phyloP scores from a whole-genome alignment of 345 rosid species.

The Eucalyptus erythrocorys region DNA sequence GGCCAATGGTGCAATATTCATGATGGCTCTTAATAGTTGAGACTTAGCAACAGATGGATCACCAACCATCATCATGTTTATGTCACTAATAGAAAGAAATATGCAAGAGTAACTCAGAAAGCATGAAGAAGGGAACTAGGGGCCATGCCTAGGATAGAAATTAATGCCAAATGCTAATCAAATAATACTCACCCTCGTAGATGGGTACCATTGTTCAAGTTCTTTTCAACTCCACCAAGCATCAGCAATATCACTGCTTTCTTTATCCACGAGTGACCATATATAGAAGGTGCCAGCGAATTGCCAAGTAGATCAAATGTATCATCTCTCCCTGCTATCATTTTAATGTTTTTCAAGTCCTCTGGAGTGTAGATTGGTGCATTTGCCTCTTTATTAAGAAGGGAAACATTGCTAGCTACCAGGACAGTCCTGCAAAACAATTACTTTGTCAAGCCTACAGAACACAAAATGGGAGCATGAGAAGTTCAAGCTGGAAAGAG shows the following conservation, averaged over 20 bases:
- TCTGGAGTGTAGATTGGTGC: slow-evolving; percentile 79
- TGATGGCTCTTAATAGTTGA: slow-evolving; percentile 92
- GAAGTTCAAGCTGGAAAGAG: neutral
- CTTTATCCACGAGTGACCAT: slow-evolving; percentile 96
- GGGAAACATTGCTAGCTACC: slow-evolving; percentile 76
- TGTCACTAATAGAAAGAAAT: slow-evolving; percentile 44
- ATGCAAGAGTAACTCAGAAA: neutral
- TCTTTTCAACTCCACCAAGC: slow-evolving; percentile 97
- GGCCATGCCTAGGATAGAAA: neutral
- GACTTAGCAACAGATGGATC: slow-evolving; percentile 99
- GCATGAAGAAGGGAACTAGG: neutral
- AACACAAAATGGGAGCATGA: neutral
- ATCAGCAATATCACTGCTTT: slow-evolving; percentile 87
- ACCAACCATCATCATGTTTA: slow-evolving; percentile 99
- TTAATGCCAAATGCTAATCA: neutral
- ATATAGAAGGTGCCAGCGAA: slow-evolving; percentile 93
- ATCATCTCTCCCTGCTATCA: slow-evolving; percentile 83
- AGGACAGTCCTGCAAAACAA: slow-evolving; percentile 68
- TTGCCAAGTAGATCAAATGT: slow-evolving; percentile 79
- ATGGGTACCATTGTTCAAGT: slow-evolving; percentile 91
- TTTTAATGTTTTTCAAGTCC: slow-evolving; percentile 76
- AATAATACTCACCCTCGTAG: slow-evolving; percentile 73
- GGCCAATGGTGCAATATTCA: slow-evolving; percentile 98
- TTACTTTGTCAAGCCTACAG: neutral
- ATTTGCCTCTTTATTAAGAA: slow-evolving; percentile 94